phyloP scores from a whole-genome alignment of 2,329 filamentous ascomycete species.

The Cladosporium sp. region DNA sequence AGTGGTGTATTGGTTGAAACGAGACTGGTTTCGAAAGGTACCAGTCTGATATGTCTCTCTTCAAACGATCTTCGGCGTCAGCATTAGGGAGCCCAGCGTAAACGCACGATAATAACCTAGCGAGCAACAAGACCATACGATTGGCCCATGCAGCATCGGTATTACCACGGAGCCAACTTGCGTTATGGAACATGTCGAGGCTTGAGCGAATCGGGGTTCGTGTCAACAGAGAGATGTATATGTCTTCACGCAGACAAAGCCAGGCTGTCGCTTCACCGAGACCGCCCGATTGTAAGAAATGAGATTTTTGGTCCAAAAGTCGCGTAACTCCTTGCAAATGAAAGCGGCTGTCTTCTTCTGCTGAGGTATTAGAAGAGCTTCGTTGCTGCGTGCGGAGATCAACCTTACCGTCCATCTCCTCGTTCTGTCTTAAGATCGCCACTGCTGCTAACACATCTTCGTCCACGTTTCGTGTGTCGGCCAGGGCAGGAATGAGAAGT shows the following conservation, averaged over 20 bases:
- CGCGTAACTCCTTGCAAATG: slow-evolving; percentile 38
- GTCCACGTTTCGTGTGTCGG: slow-evolving; percentile 41
- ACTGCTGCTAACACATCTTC: slow-evolving; percentile 47
- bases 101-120: slow-evolving; percentile 10
- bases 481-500: slow-evolving; percentile 43
- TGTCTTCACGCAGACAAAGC: slow-evolving; percentile 39
- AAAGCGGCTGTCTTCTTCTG: slow-evolving; percentile 34
- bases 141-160: slow-evolving; percentile 16
- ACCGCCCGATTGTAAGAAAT: slow-evolving; percentile 36
- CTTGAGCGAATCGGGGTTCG: slow-evolving; percentile 31
- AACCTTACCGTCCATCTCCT: slow-evolving; percentile 39
- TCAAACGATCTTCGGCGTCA: slow-evolving; percentile 3
- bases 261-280: slow-evolving; percentile 39
- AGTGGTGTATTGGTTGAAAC: not conserved
- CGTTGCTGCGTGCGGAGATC: too few species aligned
- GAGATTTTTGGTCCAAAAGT: slow-evolving; percentile 36
- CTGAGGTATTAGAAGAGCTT: too few species aligned
- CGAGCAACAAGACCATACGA: slow-evolving; percentile 18
- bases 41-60: slow-evolving; percentile 1
- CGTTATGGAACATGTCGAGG: slow-evolving; percentile 21
- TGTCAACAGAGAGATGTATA: slow-evolving; percentile 37
- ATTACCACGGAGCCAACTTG: slow-evolving; percentile 14
- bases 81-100: slow-evolving; percentile 9
- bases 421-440: slow-evolving; percentile 47
- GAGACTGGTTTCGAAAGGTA: slow-evolving; percentile 2